Conservation (phyloP, 2,329 filamentous ascomycete genomes). For the Dactylellina haptotyla region DNA sequence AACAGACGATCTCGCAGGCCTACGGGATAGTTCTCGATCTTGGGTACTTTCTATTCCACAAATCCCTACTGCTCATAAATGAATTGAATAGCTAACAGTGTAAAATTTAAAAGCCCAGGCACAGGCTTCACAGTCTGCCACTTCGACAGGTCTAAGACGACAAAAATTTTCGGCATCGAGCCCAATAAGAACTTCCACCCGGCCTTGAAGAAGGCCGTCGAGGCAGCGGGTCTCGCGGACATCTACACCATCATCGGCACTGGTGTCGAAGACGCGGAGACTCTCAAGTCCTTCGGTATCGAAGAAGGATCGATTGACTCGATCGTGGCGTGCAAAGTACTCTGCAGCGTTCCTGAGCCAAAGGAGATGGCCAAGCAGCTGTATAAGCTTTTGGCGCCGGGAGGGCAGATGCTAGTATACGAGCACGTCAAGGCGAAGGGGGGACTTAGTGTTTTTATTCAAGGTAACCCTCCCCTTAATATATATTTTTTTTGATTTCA, state of each 20-base stretch:
- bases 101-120: slow-evolving; percentile 61
- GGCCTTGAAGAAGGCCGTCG: slow-evolving; percentile 62
- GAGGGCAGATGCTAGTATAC: slow-evolving; percentile 67
- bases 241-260: slow-evolving; percentile 66
- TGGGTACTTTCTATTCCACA: slow-evolving; percentile 58
- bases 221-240: slow-evolving; percentile 62
- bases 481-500: background rate
- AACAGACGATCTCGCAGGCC: slow-evolving; percentile 59
- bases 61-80: background rate
- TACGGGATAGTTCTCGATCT: slow-evolving; percentile 65
- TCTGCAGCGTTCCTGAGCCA: slow-evolving; percentile 66
- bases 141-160: slow-evolving; percentile 63
- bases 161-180: slow-evolving; percentile 67
- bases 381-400: slow-evolving; percentile 67
- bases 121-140: slow-evolving; percentile 66
- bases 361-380: slow-evolving; percentile 64
- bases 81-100: background rate
- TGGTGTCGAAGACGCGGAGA: slow-evolving; percentile 62
- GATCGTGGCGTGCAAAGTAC: slow-evolving; percentile 67
- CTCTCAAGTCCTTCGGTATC: slow-evolving; percentile 63
- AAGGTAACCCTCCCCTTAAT: slow-evolving; percentile 63
- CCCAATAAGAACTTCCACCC: slow-evolving; percentile 65
- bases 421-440: slow-evolving; percentile 68
- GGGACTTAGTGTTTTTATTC: slow-evolving; percentile 63
- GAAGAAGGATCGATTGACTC: slow-evolving; percentile 67